Percentiles rank a stretch among this genome's conserved stretches.
Conservation (phyloP, 1,284 basidiomycete genomes). For the Melanopsichium pennsylvanicum region DNA sequence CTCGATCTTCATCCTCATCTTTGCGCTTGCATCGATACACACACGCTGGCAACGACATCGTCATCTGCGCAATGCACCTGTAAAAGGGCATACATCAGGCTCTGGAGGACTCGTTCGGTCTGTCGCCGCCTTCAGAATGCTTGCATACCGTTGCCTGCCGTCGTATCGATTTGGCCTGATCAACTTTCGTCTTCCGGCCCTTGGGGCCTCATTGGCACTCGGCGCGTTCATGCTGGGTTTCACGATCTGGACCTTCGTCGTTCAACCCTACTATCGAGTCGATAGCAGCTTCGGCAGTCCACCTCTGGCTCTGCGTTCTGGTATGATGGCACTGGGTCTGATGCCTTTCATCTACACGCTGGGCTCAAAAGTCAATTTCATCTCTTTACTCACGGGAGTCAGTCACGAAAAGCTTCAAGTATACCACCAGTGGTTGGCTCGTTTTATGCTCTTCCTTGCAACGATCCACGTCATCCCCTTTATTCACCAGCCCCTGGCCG, state of each 20-base stretch:
- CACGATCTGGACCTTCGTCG: constrained; percentile 44
- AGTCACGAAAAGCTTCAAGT: constrained; percentile 58
- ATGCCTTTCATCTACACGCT: constrained; percentile 57
- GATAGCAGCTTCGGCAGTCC: constrained; percentile 48
- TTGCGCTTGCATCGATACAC: constrained; percentile 2
- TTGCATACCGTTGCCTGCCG: constrained; percentile 28
- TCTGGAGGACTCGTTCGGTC: constrained; percentile 1
- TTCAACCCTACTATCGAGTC: constrained; percentile 54
- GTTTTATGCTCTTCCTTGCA: constrained; percentile 56
- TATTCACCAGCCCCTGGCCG: constrained; percentile 47
- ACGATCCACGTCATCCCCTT: constrained; percentile 59
- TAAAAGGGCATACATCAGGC: not conserved
- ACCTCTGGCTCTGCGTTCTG: constrained; percentile 53
- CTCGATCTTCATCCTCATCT: constrained; percentile 30
- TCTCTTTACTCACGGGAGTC: constrained; percentile 54
- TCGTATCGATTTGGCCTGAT: constrained; percentile 21
- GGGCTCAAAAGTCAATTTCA: constrained; percentile 58
- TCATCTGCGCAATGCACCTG: not conserved
- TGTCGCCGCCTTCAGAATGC: constrained; percentile 13
- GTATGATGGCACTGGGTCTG: constrained; percentile 56
- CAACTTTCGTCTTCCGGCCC: constrained; percentile 38
- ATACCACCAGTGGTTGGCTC: constrained; percentile 60
- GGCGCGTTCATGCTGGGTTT: constrained; percentile 42
- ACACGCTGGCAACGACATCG: constrained; percentile 17
- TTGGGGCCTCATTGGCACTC: constrained; percentile 35